A percentile compares a stretch with the other conserved stretches of the same genome.
phyloP scores from a whole-genome alignment of 2,329 filamentous ascomycete species.

The Neofusicoccum cordaticola region DNA sequence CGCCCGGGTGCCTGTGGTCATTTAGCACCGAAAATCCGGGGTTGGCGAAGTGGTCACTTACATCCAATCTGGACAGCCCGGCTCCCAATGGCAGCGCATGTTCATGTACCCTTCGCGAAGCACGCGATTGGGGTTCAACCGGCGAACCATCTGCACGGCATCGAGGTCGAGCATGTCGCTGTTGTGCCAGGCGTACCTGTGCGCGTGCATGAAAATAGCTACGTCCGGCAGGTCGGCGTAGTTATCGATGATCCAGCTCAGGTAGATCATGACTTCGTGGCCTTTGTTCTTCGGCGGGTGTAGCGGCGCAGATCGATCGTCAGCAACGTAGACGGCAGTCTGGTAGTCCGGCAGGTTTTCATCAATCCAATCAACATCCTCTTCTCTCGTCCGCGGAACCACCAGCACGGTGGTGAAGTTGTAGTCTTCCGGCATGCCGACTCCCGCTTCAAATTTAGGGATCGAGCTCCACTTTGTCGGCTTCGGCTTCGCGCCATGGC shows the following conservation, averaged over 20 bases:
- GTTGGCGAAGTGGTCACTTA: background rate
- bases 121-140: constrained; percentile 47
- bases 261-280: constrained; percentile 62
- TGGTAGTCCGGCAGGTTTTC: constrained; percentile 49
- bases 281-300: constrained; percentile 58
- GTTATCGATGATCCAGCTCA: constrained; percentile 60
- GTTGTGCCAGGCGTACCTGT: constrained; percentile 59
- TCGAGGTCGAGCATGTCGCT: constrained; percentile 49
- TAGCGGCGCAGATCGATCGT: constrained; percentile 46
- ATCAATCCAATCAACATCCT: constrained; percentile 56
- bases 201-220: constrained; percentile 60
- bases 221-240: constrained; percentile 60
- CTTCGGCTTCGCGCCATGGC: background rate
- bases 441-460: constrained; percentile 31
- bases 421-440: constrained; percentile 40
- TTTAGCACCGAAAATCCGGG: background rate
- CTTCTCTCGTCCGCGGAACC: constrained; percentile 50
- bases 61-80: constrained; percentile 56
- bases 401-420: constrained; percentile 56
- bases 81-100: constrained; percentile 54
- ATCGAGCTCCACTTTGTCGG: constrained; percentile 38
- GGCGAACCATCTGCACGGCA: constrained; percentile 44
- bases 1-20: constrained; percentile 36
- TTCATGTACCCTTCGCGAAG: constrained; percentile 54
- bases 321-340: constrained; percentile 51